Percentiles rank a stretch among this genome's conserved stretches.
phyloP scores from a whole-genome alignment of 2,329 filamentous ascomycete species.

The Podosphaera fusca region DNA sequence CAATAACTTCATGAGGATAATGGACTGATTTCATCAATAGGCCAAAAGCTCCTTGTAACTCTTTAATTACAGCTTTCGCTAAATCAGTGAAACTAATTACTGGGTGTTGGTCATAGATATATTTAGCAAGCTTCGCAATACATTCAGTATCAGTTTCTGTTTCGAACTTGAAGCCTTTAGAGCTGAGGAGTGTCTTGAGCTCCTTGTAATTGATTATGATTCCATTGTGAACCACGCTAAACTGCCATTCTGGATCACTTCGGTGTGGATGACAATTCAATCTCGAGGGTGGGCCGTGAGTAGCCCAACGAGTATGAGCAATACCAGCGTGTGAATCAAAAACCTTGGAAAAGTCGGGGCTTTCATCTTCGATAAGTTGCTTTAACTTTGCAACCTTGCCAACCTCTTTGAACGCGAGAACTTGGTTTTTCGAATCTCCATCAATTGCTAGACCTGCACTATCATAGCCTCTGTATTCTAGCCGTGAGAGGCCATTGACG shows the following conservation, averaged over 20 bases:
- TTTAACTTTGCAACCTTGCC: slow-evolving; percentile 96
- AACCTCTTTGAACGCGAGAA: slow-evolving; percentile 94
- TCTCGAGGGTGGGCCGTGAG: slow-evolving; percentile 82
- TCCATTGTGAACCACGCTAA: slow-evolving; percentile 94
- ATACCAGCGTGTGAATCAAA: slow-evolving; percentile 98
- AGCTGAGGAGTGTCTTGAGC: slow-evolving; percentile 72
- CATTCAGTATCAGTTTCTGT: slow-evolving; percentile 98
- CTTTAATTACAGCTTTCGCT: slow-evolving; percentile 92
- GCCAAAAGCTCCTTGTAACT: slow-evolving; percentile 94
- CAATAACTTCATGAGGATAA: slow-evolving; percentile 94
- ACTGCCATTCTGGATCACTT: slow-evolving; percentile 89
- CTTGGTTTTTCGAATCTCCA: slow-evolving; percentile 96
- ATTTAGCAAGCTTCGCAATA: slow-evolving; percentile 97
- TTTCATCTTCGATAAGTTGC: slow-evolving; percentile 65
- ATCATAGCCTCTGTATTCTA: slow-evolving; percentile 97
- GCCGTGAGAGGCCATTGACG: slow-evolving; percentile 82
- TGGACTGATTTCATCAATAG: slow-evolving; percentile 95
- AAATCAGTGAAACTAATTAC: slow-evolving; percentile 89
- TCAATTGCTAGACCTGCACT: slow-evolving; percentile 90
- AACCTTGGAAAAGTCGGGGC: slow-evolving; percentile 70
- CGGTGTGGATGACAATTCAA: slow-evolving; percentile 34
- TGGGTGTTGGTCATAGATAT: slow-evolving; percentile 86
- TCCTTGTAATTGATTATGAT: slow-evolving; percentile 99
- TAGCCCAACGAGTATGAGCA: slow-evolving; percentile 97
- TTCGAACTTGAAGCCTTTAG: slow-evolving; percentile 96